A percentile compares a stretch with the other conserved stretches of the same genome.
phyloP scores from a whole-genome alignment of 257 asterid species.

The Fraxinus quadrangulata region DNA sequence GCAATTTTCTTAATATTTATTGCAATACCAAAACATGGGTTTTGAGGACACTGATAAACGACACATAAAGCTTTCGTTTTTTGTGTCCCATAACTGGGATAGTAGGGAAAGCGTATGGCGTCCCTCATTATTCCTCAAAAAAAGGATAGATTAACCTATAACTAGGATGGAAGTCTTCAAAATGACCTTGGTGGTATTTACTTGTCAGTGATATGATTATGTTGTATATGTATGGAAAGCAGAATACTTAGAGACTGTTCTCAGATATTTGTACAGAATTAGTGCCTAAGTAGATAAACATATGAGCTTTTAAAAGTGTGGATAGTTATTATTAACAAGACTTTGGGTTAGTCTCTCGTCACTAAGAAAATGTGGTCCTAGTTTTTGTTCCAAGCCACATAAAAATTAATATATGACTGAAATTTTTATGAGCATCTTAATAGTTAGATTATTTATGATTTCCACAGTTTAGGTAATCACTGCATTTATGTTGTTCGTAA shows the following conservation, averaged over 20 bases:
- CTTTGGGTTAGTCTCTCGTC: neutral
- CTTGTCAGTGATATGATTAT: neutral
- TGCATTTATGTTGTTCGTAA: neutral
- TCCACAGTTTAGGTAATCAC: constrained; percentile 5
- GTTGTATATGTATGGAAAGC: neutral
- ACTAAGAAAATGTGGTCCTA: neutral
- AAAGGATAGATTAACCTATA: neutral
- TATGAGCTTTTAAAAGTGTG: neutral
- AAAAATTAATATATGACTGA: neutral
- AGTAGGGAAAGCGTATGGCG: neutral
- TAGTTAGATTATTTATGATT: neutral
- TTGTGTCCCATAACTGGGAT: neutral
- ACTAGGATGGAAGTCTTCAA: neutral
- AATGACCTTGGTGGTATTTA: neutral
- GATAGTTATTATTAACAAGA: neutral
- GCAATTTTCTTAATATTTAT: neutral
- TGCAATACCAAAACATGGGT: neutral
- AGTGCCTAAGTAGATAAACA: neutral
- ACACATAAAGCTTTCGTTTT: neutral
- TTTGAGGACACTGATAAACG: neutral
- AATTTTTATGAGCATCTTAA: neutral
- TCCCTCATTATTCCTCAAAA: neutral
- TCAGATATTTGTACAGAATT: neutral
- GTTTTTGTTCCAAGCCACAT: neutral
- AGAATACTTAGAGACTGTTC: neutral